These are phyloP conservation scores for Leccinum pellstonianum DNA, from an alignment of 768 basidiomycete genomes.

Conservation along the genomic window DNA sequence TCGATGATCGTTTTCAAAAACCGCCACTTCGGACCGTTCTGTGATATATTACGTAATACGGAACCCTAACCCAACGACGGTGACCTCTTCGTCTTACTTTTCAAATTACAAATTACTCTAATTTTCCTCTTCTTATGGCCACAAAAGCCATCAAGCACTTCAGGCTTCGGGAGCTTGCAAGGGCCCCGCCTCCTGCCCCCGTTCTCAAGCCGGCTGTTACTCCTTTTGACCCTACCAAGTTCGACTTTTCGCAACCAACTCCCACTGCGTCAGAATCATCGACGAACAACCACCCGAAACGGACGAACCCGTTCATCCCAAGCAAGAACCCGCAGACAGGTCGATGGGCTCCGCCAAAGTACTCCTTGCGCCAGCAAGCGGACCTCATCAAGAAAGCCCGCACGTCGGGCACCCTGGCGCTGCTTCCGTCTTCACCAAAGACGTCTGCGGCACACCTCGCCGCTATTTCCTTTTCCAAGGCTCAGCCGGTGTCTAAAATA, in stretches of 20 bases:
- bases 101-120: not conserved
- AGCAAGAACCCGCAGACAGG: conserved; percentile 56
- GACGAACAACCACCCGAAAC: conserved; percentile 20
- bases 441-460: conserved; percentile 29
- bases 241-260: conserved; percentile 19
- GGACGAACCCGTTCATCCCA: conserved; percentile 69
- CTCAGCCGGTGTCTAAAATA: conserved; percentile 9
- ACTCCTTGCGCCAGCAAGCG: conserved; percentile 75
- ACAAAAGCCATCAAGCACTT: conserved; percentile 28
- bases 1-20: no score
- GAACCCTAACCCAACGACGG: no score
- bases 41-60: no score
- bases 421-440: conserved; percentile 74
- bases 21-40: no score
- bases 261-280: conserved; percentile 3
- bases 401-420: conserved; percentile 46
- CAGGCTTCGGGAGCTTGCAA: conserved; percentile 26
- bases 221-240: conserved; percentile 20
- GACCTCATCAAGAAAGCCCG: conserved; percentile 75
- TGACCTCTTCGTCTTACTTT: no score
- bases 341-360: conserved; percentile 66
- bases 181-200: conserved; percentile 10
- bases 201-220: conserved; percentile 27
- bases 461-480: conserved; percentile 21
- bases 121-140: conserved; percentile 17